Base-by-base conservation (phyloP, 2,329 filamentous ascomycete genomes). In the Neonectria neomacrospora region DNA sequence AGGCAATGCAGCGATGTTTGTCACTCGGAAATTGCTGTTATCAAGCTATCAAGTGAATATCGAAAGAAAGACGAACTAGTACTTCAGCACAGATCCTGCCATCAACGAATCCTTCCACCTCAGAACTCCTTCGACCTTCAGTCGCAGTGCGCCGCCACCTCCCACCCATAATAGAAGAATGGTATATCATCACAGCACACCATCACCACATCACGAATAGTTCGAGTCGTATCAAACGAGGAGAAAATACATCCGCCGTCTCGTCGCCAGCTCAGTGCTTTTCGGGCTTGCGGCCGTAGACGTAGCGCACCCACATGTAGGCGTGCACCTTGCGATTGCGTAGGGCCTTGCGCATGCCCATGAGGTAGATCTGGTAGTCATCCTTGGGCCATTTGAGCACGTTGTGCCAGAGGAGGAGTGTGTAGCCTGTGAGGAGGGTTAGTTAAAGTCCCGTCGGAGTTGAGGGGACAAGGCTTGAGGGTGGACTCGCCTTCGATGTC, bases 301-400 rank as follows among this genome's bases (percentile, higher is more conserved):
- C 58, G 11, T 67, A 71, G 22, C 68, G 66, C 22, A 65, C 59
- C 42, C 30, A 64, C 22, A 71, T 67, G 34, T 71, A 71, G 22
- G 63, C 57, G 12, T 71, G 68, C 0, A 71, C 26, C 39, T 54
- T 69, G 6, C 59, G 61, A 32, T 71, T 71, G 1, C 52, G 63
- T 1, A 71, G 47, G 1, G 64, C 66, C n/a, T 69, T 63, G 0
- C 68, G 68, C 10, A 70, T 50, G 10, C 58, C 57, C 64, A 67
- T 62, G 2, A 70, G 51, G n/a, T 71, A 70, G 1, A 67, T 22
- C n/a, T 71, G 61, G 11, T 70, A 71, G 9, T 67, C 68, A 9
- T 71, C 66, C 23, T 59, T 58, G 2, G 68, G 68, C 68, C 66
- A 70, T 2, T 64, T 44, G 11, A 70, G 54, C 2, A 70, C 32